These are phyloP conservation scores for Zea mays DNA, from an alignment of 176 grass and related monocot genomes.

Conservation along the genomic window DNA sequence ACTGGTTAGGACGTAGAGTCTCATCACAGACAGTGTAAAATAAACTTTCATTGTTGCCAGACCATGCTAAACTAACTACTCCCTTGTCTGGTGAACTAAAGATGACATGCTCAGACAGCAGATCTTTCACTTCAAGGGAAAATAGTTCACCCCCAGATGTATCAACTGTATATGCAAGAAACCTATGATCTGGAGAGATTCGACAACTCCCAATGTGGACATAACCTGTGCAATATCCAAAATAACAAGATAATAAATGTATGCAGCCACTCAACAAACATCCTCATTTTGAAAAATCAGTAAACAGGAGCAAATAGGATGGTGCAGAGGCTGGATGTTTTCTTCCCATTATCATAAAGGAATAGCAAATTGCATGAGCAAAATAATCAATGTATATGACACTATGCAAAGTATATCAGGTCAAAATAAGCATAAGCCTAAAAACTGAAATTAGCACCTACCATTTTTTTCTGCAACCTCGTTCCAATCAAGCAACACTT, in stretches of 20 bases:
- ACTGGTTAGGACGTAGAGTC: constrained; percentile 80
- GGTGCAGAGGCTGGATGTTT: not conserved
- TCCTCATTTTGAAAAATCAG: not conserved
- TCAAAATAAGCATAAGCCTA: constrained; percentile 18
- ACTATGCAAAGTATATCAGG: constrained; percentile 1
- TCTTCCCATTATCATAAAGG: not conserved
- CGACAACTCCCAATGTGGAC: constrained; percentile 85
- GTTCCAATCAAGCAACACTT: constrained; percentile 86
- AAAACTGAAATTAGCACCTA: constrained; percentile 35
- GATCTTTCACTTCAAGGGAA: constrained; percentile 73
- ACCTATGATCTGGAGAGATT: constrained; percentile 85
- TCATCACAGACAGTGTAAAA: constrained; percentile 80
- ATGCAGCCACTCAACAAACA: constrained; percentile 19
- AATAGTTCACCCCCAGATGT: constrained; percentile 91
- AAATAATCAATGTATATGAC: constrained; percentile 19
- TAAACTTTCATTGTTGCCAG: constrained; percentile 57
- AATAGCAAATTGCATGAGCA: not conserved
- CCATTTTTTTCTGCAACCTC: constrained; percentile 73
- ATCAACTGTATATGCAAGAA: constrained; percentile 87
- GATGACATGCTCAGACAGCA: constrained; percentile 55
- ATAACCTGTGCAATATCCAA: constrained; percentile 65
- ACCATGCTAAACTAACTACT: constrained; percentile 89
- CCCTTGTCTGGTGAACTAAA: constrained; percentile 56
- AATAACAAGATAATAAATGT: constrained; percentile 26
- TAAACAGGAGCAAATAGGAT: constrained; percentile 18